Conservation (phyloP, 306 rosid genomes). For the Ammopiptanthus mongolicus region DNA sequence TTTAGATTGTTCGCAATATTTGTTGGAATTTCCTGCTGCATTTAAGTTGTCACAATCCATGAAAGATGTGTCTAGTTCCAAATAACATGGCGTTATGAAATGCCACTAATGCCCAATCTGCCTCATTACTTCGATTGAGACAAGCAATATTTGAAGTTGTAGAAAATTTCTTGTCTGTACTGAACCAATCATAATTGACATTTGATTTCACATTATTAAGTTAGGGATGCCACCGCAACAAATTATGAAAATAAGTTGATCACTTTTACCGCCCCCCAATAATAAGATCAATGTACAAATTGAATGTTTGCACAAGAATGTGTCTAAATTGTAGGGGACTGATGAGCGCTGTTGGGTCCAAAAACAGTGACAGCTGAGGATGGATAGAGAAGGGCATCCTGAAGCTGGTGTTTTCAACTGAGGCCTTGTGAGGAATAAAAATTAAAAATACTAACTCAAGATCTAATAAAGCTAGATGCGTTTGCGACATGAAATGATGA, state of each 20-base stretch:
- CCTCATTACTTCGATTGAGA: conserved; percentile 24
- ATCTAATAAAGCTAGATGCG: background rate
- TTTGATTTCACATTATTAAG: background rate
- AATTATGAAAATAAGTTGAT: too few relatives aligned
- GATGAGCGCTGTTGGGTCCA: conserved; percentile 7
- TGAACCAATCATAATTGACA: background rate
- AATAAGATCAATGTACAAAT: background rate
- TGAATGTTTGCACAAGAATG: background rate
- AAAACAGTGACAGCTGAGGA: conserved; percentile 13
- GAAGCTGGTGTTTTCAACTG: background rate
- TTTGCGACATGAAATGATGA: background rate
- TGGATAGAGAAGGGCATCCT: background rate
- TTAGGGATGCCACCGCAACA: background rate
- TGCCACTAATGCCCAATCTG: conserved; percentile 17
- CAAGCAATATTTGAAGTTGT: background rate
- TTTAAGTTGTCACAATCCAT: conserved; percentile 17
- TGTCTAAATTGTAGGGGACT: conserved; percentile 13
- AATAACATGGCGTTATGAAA: conserved; percentile 19
- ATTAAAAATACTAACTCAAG: background rate
- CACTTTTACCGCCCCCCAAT: too few relatives aligned
- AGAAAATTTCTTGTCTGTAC: background rate
- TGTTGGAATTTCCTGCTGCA: conserved; percentile 8
- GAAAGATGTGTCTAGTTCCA: conserved; percentile 16
- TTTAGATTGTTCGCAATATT: conserved; percentile 18
- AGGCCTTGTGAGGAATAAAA: background rate